Evolutionary conservation across 441 rosid genomes (phyloP).

Genomic region (Eutrema salsugineum): DNA sequence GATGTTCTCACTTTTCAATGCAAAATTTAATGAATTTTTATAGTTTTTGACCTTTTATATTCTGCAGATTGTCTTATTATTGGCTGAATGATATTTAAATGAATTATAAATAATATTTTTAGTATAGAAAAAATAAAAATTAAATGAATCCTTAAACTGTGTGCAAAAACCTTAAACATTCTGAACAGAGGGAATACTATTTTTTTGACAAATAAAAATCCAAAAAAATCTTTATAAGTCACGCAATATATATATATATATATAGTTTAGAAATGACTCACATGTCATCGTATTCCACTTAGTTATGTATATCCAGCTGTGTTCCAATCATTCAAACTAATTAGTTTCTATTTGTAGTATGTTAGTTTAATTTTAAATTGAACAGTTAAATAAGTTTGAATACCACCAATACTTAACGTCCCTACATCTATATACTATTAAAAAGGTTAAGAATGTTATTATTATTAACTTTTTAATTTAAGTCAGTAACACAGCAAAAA

Average conservation of each 20-base stretch:
- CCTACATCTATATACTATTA: not conserved
- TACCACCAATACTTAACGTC: not conserved
- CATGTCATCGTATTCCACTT: conserved; percentile 1
- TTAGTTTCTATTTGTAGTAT: not conserved
- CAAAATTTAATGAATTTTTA: too few species aligned
- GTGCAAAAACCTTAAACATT: too few species aligned
- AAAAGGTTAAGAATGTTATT: not conserved
- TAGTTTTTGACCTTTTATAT: too few species aligned
- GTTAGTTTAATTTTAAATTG: not conserved
- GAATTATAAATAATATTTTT: too few species aligned
- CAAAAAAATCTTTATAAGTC: too few species aligned
- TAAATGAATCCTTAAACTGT: too few species aligned
- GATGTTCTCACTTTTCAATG: too few species aligned
- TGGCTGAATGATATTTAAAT: too few species aligned
- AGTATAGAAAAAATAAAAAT: too few species aligned
- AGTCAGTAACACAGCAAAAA: not conserved
- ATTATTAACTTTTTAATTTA: not conserved
- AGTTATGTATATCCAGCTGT: conserved; percentile 3
- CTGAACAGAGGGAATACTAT: too few species aligned
- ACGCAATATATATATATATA: not conserved
- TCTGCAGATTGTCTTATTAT: too few species aligned
- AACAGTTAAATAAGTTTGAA: not conserved
- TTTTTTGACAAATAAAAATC: not conserved
- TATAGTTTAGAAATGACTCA: not conserved
- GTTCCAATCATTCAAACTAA: not conserved